Percentiles rank a stretch among this genome's conserved stretches.
These are phyloP conservation scores for Sclerotinia spermophila DNA, from an alignment of 2,329 filamentous ascomycete species.

Conservation along the genomic window DNA sequence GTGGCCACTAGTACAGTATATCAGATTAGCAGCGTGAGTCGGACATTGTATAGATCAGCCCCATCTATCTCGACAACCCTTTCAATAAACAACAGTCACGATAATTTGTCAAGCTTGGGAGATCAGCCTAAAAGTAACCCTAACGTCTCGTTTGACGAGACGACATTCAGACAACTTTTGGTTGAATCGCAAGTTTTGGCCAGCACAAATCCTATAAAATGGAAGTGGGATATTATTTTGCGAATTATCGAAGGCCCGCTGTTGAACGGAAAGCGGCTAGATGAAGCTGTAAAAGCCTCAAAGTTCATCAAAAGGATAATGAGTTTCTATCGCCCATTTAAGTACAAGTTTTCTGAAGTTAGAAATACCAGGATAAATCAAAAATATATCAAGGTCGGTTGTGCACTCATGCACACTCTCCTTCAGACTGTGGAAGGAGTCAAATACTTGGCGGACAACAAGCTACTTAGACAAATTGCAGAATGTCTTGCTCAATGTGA, in stretches of 20 bases:
- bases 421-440: slow-evolving; percentile 82
- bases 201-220: slow-evolving; percentile 88
- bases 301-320: slow-evolving; percentile 95
- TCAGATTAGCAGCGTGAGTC: slow-evolving; percentile 95
- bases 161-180: slow-evolving; percentile 60
- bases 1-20: slow-evolving; percentile 88
- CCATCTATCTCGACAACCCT: slow-evolving; percentile 40
- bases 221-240: slow-evolving; percentile 94
- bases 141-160: slow-evolving; percentile 54
- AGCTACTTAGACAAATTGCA: slow-evolving; percentile 86
- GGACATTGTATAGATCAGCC: slow-evolving; percentile 80
- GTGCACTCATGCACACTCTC: slow-evolving; percentile 80
- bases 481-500: slow-evolving; percentile 96
- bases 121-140: slow-evolving; percentile 53
- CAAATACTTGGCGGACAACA: slow-evolving; percentile 84
- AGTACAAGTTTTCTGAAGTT: slow-evolving; percentile 87
- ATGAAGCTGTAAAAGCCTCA: slow-evolving; percentile 89
- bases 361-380: slow-evolving; percentile 90
- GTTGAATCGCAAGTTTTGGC: slow-evolving; percentile 82
- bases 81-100: slow-evolving; percentile 36
- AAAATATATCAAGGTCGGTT: slow-evolving; percentile 87
- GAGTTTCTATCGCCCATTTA: slow-evolving; percentile 95
- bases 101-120: slow-evolving; percentile 50
- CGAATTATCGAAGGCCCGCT: slow-evolving; percentile 90
- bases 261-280: slow-evolving; percentile 83